Evolutionary conservation across 805 yeast genomes (phyloP).

Genomic region (Kodamaea jinghongensis): DNA sequence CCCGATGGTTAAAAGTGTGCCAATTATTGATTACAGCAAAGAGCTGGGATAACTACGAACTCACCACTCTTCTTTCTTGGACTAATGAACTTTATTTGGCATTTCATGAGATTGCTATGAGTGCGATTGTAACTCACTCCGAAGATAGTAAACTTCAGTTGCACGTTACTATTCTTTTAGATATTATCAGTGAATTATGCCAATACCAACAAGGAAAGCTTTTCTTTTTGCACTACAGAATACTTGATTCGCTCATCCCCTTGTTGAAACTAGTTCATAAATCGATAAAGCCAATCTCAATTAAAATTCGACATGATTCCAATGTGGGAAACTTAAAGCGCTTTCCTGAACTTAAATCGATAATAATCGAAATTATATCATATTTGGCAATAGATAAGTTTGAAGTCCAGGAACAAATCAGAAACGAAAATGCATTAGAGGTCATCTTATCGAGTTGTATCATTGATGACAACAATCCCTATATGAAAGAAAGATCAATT

Average conservation of each 20-base stretch:
- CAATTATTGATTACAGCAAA: constrained; percentile 39
- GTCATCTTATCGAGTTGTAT: constrained; percentile 75
- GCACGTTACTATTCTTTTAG: constrained; percentile 28
- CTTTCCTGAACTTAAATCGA: constrained; percentile 60
- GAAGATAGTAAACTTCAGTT: constrained; percentile 11
- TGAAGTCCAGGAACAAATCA: constrained; percentile 62
- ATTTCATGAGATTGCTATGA: constrained; percentile 11
- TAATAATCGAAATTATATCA: constrained; percentile 65
- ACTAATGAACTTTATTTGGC: constrained; percentile 26
- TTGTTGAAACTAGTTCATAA: constrained; percentile 42
- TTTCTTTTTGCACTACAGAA: constrained; percentile 40
- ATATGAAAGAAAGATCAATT: constrained; percentile 78
- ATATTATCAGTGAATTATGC: constrained; percentile 41
- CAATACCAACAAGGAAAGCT: constrained; percentile 40
- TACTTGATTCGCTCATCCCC: constrained; percentile 31
- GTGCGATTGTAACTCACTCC: constrained; percentile 2
- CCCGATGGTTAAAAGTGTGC: constrained; percentile 18
- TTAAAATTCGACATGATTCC: constrained; percentile 22
- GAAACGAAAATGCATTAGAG: constrained; percentile 67
- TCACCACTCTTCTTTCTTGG: constrained; percentile 44
- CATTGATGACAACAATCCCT: constrained; percentile 87
- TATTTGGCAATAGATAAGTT: constrained; percentile 50
- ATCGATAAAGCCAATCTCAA: constrained; percentile 24
- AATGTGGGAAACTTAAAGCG: constrained; percentile 19
- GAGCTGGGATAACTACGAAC: constrained; percentile 40